Conservation (phyloP, 345 rosid species). For the Durio zibethinus region DNA sequence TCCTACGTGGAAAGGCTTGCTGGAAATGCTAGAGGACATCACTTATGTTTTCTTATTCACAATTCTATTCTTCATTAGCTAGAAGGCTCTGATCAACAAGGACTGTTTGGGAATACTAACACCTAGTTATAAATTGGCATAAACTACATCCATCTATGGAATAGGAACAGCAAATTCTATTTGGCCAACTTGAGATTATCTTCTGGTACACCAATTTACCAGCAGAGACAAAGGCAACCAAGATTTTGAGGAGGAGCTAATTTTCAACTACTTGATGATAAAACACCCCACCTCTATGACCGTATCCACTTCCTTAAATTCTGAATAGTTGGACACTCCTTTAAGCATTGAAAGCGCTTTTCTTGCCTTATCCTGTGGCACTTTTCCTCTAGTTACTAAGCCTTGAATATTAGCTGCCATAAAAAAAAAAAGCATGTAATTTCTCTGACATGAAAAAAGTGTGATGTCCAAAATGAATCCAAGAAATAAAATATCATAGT, state of each 20-base stretch:
- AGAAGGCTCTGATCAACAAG: neutral
- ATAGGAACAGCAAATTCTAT: neutral
- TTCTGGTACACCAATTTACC: neutral
- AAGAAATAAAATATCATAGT: neutral
- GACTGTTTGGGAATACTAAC: neutral
- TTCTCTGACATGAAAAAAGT: neutral
- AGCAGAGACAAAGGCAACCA: neutral
- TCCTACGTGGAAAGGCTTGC: neutral
- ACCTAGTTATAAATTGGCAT: neutral
- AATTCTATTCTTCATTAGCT: neutral
- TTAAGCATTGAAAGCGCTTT: constrained; percentile 70
- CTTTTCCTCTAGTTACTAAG: constrained; percentile 65
- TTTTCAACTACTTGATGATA: neutral
- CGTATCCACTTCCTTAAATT: constrained; percentile 85
- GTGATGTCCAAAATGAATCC: neutral
- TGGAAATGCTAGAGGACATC: neutral
- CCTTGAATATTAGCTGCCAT: constrained; percentile 66
- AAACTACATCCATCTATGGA: neutral
- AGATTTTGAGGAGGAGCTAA: neutral
- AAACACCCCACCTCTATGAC: constrained; percentile 74
- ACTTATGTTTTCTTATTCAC: neutral
- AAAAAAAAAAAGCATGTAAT: constrained; percentile 5
- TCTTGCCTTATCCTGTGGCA: constrained; percentile 57
- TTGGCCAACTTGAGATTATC: constrained; percentile 1
- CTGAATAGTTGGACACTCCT: constrained; percentile 76